Evolutionary conservation across 2,329 filamentous ascomycete species (phyloP).

Genomic region (Podosphaera fusca): DNA sequence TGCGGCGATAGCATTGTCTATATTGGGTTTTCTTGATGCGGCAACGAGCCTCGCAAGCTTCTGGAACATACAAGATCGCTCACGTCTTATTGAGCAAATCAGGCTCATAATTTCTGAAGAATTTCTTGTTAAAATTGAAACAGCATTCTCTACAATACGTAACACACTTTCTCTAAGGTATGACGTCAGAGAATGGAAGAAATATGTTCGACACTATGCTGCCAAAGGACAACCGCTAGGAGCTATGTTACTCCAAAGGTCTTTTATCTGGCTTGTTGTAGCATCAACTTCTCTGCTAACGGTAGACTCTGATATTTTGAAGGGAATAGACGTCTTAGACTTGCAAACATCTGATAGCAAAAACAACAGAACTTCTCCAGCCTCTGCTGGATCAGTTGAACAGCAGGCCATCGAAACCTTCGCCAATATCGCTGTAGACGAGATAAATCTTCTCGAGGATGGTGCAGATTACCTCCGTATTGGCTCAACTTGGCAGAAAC

Average conservation of each 20-base stretch:
- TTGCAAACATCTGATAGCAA: slow-evolving; percentile 35
- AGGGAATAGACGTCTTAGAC: slow-evolving; percentile 45
- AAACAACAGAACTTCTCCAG: slow-evolving; percentile 20
- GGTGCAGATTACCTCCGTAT: slow-evolving; percentile 77
- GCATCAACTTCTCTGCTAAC: slow-evolving; percentile 55
- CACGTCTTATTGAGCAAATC: slow-evolving; percentile 49
- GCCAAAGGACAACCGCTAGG: slow-evolving; percentile 60
- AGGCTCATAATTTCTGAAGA: slow-evolving; percentile 56
- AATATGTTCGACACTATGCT: slow-evolving; percentile 63
- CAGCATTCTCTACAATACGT: slow-evolving; percentile 71
- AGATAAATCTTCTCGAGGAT: slow-evolving; percentile 71
- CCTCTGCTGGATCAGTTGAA: slow-evolving; percentile 24
- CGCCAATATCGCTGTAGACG: slow-evolving; percentile 51
- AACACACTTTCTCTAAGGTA: slow-evolving; percentile 47
- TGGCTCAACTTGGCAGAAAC: slow-evolving; percentile 68
- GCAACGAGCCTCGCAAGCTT: slow-evolving; percentile 57
- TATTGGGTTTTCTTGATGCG: slow-evolving; percentile 79
- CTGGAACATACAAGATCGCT: slow-evolving; percentile 53
- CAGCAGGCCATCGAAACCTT: slow-evolving; percentile 36
- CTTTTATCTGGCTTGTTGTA: slow-evolving; percentile 66
- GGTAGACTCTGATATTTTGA: slow-evolving; percentile 33
- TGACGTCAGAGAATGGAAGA: slow-evolving; percentile 64
- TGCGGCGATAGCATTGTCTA: slow-evolving; percentile 56
- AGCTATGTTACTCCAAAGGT: slow-evolving; percentile 74
- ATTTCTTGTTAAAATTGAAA: slow-evolving; percentile 71